Base-by-base conservation (phyloP, 108 stramenopile genomes). In the Conticribra guillardii region DNA sequence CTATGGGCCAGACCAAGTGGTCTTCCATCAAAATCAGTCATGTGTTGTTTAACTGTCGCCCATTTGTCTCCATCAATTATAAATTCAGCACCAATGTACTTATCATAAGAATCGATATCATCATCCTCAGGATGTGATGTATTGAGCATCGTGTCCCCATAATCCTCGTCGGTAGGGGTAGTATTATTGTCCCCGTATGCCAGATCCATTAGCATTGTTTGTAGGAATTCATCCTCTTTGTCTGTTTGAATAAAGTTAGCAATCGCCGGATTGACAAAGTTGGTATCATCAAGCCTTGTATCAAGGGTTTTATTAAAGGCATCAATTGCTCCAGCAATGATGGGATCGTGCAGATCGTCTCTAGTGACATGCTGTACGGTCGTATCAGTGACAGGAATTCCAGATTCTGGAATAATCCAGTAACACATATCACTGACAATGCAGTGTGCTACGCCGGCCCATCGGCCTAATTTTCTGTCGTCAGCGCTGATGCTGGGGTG, bases 401-500 rank as follows among this genome's bases (percentile, higher is more conserved):
- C 79, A 9, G 32, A 62, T 3, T 31, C 53, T 16, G 67, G 67
- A 0, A 81, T 55, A 0, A 81, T 53, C 59, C 60, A 81, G 49
- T 78, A 85, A 37, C 72, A 81, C 73, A 81, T 64, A 28, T 31
- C 52, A 19, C 47, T 33, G 4, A 80, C 80, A n/a, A 79, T 53
- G 0, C 51, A 28, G 34, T 78, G 76, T 3, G 84, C 54, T 16
- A 81, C 73, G 5, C 80, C 80, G 29, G 71, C 60, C 76, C 76
- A 85, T 53, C 76, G 59, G 16, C 72, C 80, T 16, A 85, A 47
- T 19, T 56, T 28, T 15, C 32, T 48, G 5, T 58, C 30, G 1
- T 47, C 57, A 7, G 47, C 64, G 16, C 9, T 28, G 3, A 47
- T 34, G 51, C 46, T 34, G 2, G 64, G 73, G 1, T 45, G 26